phyloP scores from a whole-genome alignment of 2,329 filamentous ascomycete species.

The Pseudocercospora pini-densiflorae region DNA sequence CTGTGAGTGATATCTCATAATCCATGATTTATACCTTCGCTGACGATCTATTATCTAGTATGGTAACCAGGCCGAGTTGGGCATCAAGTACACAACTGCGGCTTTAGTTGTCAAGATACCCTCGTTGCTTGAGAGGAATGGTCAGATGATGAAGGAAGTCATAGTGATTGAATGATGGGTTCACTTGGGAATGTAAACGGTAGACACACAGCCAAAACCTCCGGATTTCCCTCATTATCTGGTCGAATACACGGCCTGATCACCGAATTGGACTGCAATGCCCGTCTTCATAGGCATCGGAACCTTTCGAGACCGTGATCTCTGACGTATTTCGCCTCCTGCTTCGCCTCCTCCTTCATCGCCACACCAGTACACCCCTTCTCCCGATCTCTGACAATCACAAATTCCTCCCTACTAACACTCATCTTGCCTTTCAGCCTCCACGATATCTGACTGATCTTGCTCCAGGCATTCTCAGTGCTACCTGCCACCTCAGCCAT shows the following conservation, averaged over 20 bases:
- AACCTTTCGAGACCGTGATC: too few species aligned
- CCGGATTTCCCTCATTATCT: too few species aligned
- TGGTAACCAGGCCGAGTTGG: constrained; percentile 28
- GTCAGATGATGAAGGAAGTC: too few species aligned
- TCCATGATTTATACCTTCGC: not conserved
- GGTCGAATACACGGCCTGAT: too few species aligned
- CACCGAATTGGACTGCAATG: too few species aligned
- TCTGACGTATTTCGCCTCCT: too few species aligned
- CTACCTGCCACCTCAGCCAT: not conserved
- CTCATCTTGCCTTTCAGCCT: not conserved
- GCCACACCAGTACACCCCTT: not conserved
- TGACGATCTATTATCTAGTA: constrained; percentile 14
- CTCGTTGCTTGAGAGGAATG: constrained; percentile 8
- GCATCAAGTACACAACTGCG: constrained; percentile 22
- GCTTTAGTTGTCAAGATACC: constrained; percentile 27
- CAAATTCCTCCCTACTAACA: not conserved
- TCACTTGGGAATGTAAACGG: too few species aligned
- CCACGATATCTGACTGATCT: not conserved
- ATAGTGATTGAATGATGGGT: too few species aligned
- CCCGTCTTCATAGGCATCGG: too few species aligned
- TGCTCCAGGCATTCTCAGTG: not conserved
- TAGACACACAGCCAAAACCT: too few species aligned
- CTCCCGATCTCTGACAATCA: not conserved
- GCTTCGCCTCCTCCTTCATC: not conserved
- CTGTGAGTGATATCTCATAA: not conserved